phyloP scores from a whole-genome alignment of 2,329 filamentous ascomycete genomes.

The Endoconidiophora polonica region DNA sequence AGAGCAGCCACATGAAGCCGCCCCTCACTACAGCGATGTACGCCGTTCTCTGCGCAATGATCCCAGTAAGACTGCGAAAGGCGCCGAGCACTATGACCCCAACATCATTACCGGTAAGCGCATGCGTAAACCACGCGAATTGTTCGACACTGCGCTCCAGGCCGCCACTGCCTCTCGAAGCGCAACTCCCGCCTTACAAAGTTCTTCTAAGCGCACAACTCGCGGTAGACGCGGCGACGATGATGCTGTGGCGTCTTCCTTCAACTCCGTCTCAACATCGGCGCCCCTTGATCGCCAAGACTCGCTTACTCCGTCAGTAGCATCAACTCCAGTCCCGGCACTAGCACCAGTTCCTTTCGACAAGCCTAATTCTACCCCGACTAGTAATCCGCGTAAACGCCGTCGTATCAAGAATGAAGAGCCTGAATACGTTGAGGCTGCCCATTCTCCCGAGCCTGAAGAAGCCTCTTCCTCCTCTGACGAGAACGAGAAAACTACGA shows the following conservation, averaged over 20 bases:
- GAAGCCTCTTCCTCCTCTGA: slow-evolving; percentile 28
- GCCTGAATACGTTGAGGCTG: background rate
- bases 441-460: background rate
- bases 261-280: slow-evolving; percentile 16
- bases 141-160: slow-evolving; percentile 29
- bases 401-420: slow-evolving; percentile 10
- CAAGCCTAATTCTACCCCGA: background rate
- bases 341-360: background rate
- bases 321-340: background rate
- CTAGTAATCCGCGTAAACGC: slow-evolving; percentile 9
- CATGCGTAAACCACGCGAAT: slow-evolving; percentile 32
- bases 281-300: background rate
- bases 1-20: slow-evolving; percentile 24
- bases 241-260: slow-evolving; percentile 19
- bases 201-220: slow-evolving; percentile 9
- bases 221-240: slow-evolving; percentile 20
- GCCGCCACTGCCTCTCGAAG: slow-evolving; percentile 31
- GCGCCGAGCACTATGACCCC: slow-evolving; percentile 34
- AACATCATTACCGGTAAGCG: slow-evolving; percentile 35
- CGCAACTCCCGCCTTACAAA: slow-evolving; percentile 29
- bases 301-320: background rate
- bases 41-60: slow-evolving; percentile 39
- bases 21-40: slow-evolving; percentile 31
- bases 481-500: slow-evolving; percentile 18
- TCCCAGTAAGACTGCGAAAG: slow-evolving; percentile 40